Evolutionary conservation across 257 asterid genomes (phyloP).

Genomic region (Penstemon newberryi): DNA sequence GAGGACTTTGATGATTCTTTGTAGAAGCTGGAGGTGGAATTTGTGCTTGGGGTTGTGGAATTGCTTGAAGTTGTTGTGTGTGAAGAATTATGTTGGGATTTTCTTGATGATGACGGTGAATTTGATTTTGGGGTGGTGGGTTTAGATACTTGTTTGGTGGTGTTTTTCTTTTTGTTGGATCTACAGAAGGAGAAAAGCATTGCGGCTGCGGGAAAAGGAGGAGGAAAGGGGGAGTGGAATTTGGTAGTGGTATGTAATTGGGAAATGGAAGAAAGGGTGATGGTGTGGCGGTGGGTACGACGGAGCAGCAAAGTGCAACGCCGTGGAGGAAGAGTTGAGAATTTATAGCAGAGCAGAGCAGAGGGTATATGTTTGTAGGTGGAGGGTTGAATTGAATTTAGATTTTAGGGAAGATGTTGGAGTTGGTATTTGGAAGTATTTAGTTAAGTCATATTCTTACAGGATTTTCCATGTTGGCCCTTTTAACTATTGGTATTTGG

Average conservation of each 20-base stretch:
- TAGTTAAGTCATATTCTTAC: slow-evolving; percentile 28
- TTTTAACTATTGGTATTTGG: too few species aligned
- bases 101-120: slow-evolving; percentile 38
- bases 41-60: slow-evolving; percentile 50
- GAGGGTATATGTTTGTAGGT: too few species aligned
- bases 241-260: background rate
- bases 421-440: slow-evolving; percentile 20
- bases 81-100: slow-evolving; percentile 22
- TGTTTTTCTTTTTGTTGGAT: slow-evolving; percentile 45
- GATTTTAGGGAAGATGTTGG: background rate
- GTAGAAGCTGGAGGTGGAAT: slow-evolving; percentile 58
- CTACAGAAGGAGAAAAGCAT: slow-evolving; percentile 45
- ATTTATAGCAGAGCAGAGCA: background rate
- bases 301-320: slow-evolving; percentile 21
- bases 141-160: slow-evolving; percentile 34
- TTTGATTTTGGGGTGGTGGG: slow-evolving; percentile 34
- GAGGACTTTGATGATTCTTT: slow-evolving; percentile 48
- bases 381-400: slow-evolving; percentile 5
- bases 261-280: background rate
- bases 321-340: background rate
- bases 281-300: slow-evolving; percentile 16
- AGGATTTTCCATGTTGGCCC: too few species aligned
- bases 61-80: slow-evolving; percentile 38
- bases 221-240: background rate
- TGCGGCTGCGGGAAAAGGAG: slow-evolving; percentile 5